Evolutionary conservation across 176 grass and related monocot species (phyloP), one percentile per base, ranked within the genome.

Genomic region (Carex pumila): DNA sequence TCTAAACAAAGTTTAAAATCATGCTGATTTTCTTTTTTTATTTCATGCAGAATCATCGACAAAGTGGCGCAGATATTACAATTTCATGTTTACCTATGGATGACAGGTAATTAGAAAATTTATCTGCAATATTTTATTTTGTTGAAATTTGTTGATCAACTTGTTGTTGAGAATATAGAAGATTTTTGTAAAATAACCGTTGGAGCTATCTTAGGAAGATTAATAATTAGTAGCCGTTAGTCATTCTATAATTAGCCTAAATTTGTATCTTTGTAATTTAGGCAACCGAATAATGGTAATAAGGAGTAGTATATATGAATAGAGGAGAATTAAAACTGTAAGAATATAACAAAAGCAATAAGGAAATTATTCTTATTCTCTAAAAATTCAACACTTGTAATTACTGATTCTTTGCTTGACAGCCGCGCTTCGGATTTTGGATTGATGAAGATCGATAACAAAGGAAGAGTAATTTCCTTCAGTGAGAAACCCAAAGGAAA

Each of bases 371-470:
- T 45, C 43, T 45, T 45, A 45, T 45, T 45, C 43, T 45, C 7
- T 45, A 1, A 45, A 45, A 8, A 8, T 1, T 45, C 43, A 45
- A 45, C 43, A 45, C 43, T 45, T 45, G 43, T 45, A 9, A 45
- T 45, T 45, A 7, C 43, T 39, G 47, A 50, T 50, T 50, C 47
- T 54, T 89, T 86, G 13, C 65, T 73, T 93, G 73, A 79, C 86
- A 98, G 96, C 21, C 93, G 96, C 58, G 96, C 96, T 25, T 95
- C 96, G 69, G 96, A 98, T 92, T 98, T 95, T 83, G 96, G 96
- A 84, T 80, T 98, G 80, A 95, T 98, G 93, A 98, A 98, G 83
- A 98, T 91, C 86, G 88, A 98, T 1, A 79, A 85, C 47, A 91
- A 89, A 19, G 93, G 93, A 85, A 91, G 87, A 91, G 85, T 98